phyloP scores from a whole-genome alignment of 1,284 basidiomycete genomes.

The Apiotrichum porosum region DNA sequence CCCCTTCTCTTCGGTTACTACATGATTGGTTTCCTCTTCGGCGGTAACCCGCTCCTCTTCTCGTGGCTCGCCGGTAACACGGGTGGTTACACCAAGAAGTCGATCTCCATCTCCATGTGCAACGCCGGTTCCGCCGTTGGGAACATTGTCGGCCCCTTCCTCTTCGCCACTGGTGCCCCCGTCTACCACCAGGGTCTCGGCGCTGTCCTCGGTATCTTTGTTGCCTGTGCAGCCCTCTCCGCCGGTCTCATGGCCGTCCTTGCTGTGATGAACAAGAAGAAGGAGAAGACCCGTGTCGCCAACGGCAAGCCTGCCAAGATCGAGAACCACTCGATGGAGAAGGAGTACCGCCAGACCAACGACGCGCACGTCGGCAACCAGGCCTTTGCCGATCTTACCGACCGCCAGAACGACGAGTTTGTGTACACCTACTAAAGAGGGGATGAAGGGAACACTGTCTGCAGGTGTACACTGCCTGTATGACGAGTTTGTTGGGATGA shows the following conservation, averaged over 20 bases:
- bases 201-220: slow-evolving; percentile 32
- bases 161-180: slow-evolving; percentile 22
- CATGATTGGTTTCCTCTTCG: slow-evolving; percentile 35
- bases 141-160: slow-evolving; percentile 25
- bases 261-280: slow-evolving; percentile 31
- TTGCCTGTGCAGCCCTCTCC: slow-evolving; percentile 16
- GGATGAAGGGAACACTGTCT: too few relatives aligned
- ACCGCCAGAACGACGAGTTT: slow-evolving; percentile 28
- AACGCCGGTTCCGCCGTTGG: slow-evolving; percentile 27
- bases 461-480: too few relatives aligned
- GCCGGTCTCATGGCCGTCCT: slow-evolving; percentile 17
- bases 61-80: slow-evolving; percentile 31
- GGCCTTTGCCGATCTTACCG: slow-evolving; percentile 36
- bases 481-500: too few relatives aligned
- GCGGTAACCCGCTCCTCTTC: slow-evolving; percentile 31
- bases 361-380: slow-evolving; percentile 24
- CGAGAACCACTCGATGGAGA: slow-evolving; percentile 34
- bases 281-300: slow-evolving; percentile 33
- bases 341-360: slow-evolving; percentile 6
- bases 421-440: slow-evolving; percentile 30
- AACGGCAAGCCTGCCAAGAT: slow-evolving; percentile 44
- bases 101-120: slow-evolving; percentile 28
- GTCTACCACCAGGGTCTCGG: slow-evolving; percentile 28
- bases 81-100: slow-evolving; percentile 39
- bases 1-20: slow-evolving; percentile 17